phyloP scores from a whole-genome alignment of 2,329 filamentous ascomycete species.

The Didymella exigua region DNA sequence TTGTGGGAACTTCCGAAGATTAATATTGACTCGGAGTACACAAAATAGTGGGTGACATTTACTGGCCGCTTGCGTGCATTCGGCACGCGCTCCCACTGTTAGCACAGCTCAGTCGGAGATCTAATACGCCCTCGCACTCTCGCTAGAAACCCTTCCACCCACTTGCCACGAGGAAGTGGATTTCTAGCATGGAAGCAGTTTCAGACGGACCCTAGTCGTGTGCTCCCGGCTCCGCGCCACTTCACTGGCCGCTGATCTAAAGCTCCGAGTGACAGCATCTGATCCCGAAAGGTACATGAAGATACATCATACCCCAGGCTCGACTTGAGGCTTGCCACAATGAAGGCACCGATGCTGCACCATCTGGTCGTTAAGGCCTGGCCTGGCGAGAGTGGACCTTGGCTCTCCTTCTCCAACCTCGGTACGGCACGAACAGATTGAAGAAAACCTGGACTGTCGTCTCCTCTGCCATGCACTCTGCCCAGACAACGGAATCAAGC shows the following conservation, averaged over 20 bases:
- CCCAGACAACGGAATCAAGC: conserved; percentile 2
- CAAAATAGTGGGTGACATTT: conserved; percentile 10
- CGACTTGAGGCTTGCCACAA: neutral
- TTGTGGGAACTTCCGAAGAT: conserved; percentile 6
- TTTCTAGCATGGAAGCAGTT: conserved; percentile 5
- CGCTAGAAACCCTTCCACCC: neutral
- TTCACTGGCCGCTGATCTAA: neutral
- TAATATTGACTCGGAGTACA: conserved; percentile 9
- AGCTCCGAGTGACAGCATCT: neutral
- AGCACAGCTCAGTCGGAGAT: conserved; percentile 8
- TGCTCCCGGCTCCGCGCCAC: conserved; percentile 2
- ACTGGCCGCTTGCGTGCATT: conserved; percentile 15
- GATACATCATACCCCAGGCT: neutral
- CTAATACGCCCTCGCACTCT: conserved; percentile 4
- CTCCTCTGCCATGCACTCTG: conserved; percentile 7
- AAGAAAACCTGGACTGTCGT: conserved; percentile 6
- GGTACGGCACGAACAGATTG: neutral
- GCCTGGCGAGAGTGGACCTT: neutral
- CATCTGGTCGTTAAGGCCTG: neutral
- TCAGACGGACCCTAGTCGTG: neutral
- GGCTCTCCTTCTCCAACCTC: conserved; percentile 1
- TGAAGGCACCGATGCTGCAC: neutral
- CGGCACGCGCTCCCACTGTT: conserved; percentile 14
- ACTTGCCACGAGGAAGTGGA: conserved; percentile 8
- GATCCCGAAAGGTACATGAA: conserved; percentile 5